Conservation (phyloP, 352 stramenopile species). For the Pythium volutum region DNA sequence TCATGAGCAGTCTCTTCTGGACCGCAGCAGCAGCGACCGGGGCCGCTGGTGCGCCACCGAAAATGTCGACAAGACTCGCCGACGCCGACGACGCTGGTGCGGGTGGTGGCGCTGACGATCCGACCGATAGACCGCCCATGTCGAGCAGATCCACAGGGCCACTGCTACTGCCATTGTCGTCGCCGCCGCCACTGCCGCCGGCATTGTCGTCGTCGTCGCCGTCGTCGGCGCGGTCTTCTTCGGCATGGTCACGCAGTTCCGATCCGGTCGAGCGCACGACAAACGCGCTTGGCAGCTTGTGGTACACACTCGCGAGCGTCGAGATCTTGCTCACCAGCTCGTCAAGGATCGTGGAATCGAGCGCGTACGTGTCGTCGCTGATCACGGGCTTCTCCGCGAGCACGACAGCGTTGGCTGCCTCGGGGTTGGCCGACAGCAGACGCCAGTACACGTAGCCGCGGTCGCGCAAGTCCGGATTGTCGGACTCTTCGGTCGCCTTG, state of each 20-base stretch:
- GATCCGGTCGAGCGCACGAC: constrained; percentile 82
- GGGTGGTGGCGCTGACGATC: constrained; percentile 37
- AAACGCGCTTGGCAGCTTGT: constrained; percentile 91
- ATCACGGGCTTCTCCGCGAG: constrained; percentile 99
- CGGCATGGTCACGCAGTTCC: constrained; percentile 64
- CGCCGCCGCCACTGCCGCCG: constrained; percentile 50
- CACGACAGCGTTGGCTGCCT: constrained; percentile 97
- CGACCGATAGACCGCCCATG: constrained; percentile 83
- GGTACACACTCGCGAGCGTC: constrained; percentile 97
- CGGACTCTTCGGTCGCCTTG: constrained; percentile 96
- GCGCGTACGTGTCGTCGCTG: constrained; percentile 96
- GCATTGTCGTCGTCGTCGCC: constrained; percentile 35
- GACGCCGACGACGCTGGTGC: constrained; percentile 27
- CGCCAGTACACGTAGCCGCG: constrained; percentile 99
- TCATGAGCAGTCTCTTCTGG: constrained; percentile 74
- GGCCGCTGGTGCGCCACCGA: constrained; percentile 40
- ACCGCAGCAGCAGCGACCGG: constrained; percentile 31
- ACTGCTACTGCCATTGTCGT: constrained; percentile 22
- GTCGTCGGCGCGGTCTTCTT: constrained; percentile 57
- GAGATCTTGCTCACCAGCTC: constrained; percentile 97
- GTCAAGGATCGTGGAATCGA: constrained; percentile 95
- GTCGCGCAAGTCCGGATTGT: constrained; percentile 99
- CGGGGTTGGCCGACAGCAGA: constrained; percentile 96
- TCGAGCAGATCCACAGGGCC: constrained; percentile 72
- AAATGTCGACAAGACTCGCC: constrained; percentile 79